Evolutionary conservation across 805 yeast species (phyloP).

Genomic region (Cyberlindnera maritima): DNA sequence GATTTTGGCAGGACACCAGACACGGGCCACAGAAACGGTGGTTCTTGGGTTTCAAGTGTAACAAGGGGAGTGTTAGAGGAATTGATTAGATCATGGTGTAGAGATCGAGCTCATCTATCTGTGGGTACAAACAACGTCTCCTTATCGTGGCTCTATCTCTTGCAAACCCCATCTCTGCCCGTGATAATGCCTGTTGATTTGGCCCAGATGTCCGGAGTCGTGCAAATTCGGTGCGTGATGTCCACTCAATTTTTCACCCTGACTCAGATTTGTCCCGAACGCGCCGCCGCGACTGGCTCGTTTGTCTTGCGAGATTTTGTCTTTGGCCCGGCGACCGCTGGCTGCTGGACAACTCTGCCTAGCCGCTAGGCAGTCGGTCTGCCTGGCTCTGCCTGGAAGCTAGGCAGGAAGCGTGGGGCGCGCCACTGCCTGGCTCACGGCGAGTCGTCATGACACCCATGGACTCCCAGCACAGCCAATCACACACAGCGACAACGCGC

Average conservation of each 20-base stretch:
- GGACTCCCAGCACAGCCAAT: too few relatives aligned
- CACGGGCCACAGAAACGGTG: not conserved
- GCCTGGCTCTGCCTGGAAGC: too few relatives aligned
- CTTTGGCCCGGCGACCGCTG: not conserved
- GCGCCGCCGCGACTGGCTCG: slow-evolving; percentile 5
- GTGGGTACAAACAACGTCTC: not conserved
- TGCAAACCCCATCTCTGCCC: not conserved
- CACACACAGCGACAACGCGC: too few relatives aligned
- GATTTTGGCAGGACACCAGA: not conserved
- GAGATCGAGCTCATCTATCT: not conserved
- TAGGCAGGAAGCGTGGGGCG: too few relatives aligned
- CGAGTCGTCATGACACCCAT: too few relatives aligned
- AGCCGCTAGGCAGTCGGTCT: not conserved
- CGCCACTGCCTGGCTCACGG: too few relatives aligned
- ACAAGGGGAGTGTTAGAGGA: not conserved
- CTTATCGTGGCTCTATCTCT: not conserved
- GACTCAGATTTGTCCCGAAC: slow-evolving; percentile 18
- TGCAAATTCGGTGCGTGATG: slow-evolving; percentile 3
- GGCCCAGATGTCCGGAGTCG: slow-evolving; percentile 5
- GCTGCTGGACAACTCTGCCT: not conserved
- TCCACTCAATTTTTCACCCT: slow-evolving; percentile 7
- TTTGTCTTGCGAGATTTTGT: not conserved
- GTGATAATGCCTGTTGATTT: not conserved
- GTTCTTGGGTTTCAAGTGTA: not conserved
- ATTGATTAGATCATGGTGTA: not conserved